A percentile compares a stretch with the other conserved stretches of the same genome.
Conservation (phyloP, 2,329 filamentous ascomycete species). For the Paracoccidioides lutzii region DNA sequence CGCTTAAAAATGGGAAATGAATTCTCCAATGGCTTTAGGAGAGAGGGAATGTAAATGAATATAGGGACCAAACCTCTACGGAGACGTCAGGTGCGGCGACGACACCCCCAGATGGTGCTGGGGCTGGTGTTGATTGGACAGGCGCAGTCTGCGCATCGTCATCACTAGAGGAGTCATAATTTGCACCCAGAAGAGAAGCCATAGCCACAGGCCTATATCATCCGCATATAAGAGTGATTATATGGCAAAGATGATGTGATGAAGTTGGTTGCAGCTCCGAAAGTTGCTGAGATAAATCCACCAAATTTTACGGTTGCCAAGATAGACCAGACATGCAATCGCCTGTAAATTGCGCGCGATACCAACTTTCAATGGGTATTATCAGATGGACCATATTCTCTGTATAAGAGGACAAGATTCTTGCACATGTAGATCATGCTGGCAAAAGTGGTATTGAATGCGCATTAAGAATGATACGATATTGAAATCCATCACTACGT, state of each 20-base stretch:
- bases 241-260: neutral
- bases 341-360: neutral
- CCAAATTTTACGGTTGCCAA: conserved; percentile 1
- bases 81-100: conserved; percentile 42
- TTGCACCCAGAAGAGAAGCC: conserved; percentile 32
- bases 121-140: conserved; percentile 13
- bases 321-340: neutral
- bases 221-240: neutral
- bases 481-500: neutral
- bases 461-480: neutral
- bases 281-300: neutral
- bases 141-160: conserved; percentile 27
- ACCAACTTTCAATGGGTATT: neutral
- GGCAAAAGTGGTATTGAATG: too few species aligned
- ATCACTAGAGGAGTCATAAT: conserved; percentile 36
- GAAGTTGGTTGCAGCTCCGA: neutral
- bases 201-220: conserved; percentile 15
- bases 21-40: neutral
- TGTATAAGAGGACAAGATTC: too few species aligned
- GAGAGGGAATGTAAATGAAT: conserved; percentile 5
- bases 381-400: too few species aligned
- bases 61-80: conserved; percentile 42
- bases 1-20: neutral
- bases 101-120: conserved; percentile 25
- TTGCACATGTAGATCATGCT: too few species aligned